Base-by-base conservation (phyloP, 176 grass and related monocot genomes). In the Saccharum officinarum region DNA sequence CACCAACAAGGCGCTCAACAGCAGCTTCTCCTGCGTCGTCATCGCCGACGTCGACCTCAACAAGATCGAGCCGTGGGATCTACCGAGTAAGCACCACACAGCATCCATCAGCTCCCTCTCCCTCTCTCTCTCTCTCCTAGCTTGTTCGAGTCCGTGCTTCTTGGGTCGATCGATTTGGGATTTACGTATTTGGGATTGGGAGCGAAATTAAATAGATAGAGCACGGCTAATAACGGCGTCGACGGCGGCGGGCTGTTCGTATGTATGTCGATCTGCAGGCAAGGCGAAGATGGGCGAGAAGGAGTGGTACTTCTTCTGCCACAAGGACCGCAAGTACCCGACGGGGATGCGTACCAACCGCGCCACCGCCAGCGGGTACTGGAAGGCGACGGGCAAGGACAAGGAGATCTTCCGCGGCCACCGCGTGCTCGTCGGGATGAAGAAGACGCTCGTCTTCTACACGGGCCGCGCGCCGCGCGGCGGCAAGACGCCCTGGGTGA, bases 391-490 rank as follows among this genome's bases (percentile, higher is more conserved):
- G n/a, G 97, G 97, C 6, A 89, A 86, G 76, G 97, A 99, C 82
- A 99, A 91, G 89, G 97, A 99, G 76, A 99, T 99, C 75, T 96
- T 67, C 54, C 86, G 88, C 17, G 90, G 89, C 47, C 84, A 71
- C 77, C 84, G 71, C 16, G 59, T 92, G 36, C 90, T 97, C 9
- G 90, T 99, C 40, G 97, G 97, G 46, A 99, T 99, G 97, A 96
- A 92, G 94, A 99, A 99, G 86, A 99, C 97, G 71, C 97, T 99
- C 67, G 97, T 99, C 73, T 99, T 99, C 97, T 91, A 99, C 92
- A 63, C 60, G 0, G 97, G 97, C 0, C 88, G 97, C 59, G 97
- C 97, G n/a, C 97, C 97, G 0, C 76, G 75, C 37, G 97, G 97
- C 14, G 90, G 82, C 67, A 99, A 94, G 90, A 91, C 88, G 23